Evolutionary conservation across 1,284 basidiomycete species (phyloP), one percentile per base, ranked within the genome.

Genomic region (Kwoniella shivajii): DNA sequence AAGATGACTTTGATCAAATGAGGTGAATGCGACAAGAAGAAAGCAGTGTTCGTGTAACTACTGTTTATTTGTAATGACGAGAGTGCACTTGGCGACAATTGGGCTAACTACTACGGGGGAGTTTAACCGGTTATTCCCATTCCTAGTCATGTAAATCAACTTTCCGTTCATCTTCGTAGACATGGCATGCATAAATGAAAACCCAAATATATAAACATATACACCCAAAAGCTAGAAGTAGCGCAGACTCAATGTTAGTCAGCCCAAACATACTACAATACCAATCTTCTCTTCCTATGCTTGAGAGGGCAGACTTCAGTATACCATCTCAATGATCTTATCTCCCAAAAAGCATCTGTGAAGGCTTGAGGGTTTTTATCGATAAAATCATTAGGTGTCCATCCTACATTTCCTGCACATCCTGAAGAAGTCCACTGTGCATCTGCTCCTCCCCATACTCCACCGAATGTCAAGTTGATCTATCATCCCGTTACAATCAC

Each of bases 381-480:
- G 67, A 87, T 86, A 61, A 22, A 54, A 39, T 54, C 54, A 39
- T 59, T 41, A 16, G 45, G 49, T 22, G 49, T 59, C 51, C 51
- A 53, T n/a, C 41, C 45, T 11, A 41, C 34, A n/a, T 10, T 13
- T 3, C 60, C 56, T 3, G 56, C 53, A 26, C 60, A 64, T 14
- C 48, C 53, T 22, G 56, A 53, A 13, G 30, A 39, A 16, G 30
- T 6, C 50, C 50, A 49, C 20, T 38, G 47, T 14, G 26, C 11
- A 80, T 64, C 55, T 14, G 30, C 33, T 22, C 71, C 71, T 10
- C 68, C 69, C 82, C 83, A 85, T 57, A 75, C 75, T 24, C 85
- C 77, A 54, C 89, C 90, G 13, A 90, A 82, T 1, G 88, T 88
- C 59, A 89, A 88, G 71, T 87, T 85, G 62, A 90, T 55, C 54